These are phyloP conservation scores for Pseudogymnoascus sp. DNA, from an alignment of 2,329 filamentous ascomycete genomes.

Conservation along the genomic window DNA sequence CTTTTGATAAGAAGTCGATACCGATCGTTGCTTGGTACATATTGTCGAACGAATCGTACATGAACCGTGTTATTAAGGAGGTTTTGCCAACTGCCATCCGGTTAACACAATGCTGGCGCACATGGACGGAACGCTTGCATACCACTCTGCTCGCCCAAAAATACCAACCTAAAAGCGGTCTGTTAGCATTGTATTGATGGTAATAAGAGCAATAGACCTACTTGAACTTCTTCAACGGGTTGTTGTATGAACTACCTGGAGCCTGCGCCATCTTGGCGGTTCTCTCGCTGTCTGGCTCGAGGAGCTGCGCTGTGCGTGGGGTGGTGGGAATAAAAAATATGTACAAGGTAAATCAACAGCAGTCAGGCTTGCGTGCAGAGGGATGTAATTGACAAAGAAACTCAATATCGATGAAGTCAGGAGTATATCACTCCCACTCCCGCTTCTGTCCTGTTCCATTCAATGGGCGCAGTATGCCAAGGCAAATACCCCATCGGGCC, in stretches of 20 bases:
- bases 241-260: slow-evolving; percentile 84
- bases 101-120: slow-evolving; percentile 19
- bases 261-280: slow-evolving; percentile 66
- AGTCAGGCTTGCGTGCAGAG: slow-evolving; percentile 1
- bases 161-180: slow-evolving; percentile 64
- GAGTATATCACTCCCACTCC: slow-evolving; percentile 6
- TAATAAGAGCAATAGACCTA: slow-evolving; percentile 35
- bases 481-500: background rate
- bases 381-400: background rate
- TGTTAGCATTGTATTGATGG: slow-evolving; percentile 1
- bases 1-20: slow-evolving; percentile 98
- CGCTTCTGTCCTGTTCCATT: slow-evolving; percentile 10
- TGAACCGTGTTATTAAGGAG: slow-evolving; percentile 96
- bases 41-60: slow-evolving; percentile 99
- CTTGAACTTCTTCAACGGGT: slow-evolving; percentile 99
- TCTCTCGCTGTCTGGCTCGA: background rate
- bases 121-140: slow-evolving; percentile 34
- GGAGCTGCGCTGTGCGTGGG: slow-evolving; percentile 2
- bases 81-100: slow-evolving; percentile 80
- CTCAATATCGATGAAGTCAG: slow-evolving; percentile 10
- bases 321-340: slow-evolving; percentile 8
- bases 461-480: slow-evolving; percentile 5
- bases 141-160: slow-evolving; percentile 98
- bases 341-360: slow-evolving; percentile 5
- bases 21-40: slow-evolving; percentile 99